Base-by-base conservation (phyloP, 306 rosid species). In the Clitoria ternatea region DNA sequence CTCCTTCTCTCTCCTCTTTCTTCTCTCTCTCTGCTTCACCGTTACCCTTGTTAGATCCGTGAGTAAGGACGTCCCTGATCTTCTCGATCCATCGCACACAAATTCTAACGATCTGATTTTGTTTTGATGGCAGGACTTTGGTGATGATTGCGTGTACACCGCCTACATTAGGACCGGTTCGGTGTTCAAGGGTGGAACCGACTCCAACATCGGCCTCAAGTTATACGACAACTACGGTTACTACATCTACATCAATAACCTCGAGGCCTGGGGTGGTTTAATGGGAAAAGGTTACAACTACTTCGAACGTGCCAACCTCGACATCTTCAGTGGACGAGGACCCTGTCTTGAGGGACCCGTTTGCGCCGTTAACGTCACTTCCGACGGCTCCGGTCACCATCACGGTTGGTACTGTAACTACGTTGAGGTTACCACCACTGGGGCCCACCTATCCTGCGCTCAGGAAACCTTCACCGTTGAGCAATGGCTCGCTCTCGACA, bases 331-430 rank as follows among this genome's bases (percentile, higher is more conserved):
- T 60, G 94, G 92, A 18, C 76, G 84, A 0, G 97, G 82, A 0
- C 90, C 90, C 0, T 90, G 98, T 66, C 71, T 93, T 5, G 8
- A 68, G 12, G 79, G 62, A 6, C 89, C 94, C 5, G 77, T 90
- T 33, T 93, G 98, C 80, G 87, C 84, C 7, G 76, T 89, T 15
- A 93, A 89, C 50, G 82, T 93, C 1, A 90, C 96, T 1, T 90
- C 98, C 0, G 94, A 90, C 74, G 98, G 98, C 0, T 36, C 85
- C 9, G 90, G 96, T 0, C 0, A 76, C 1, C 84, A 87, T 73
- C 98, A 93, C 61, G 98, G 98, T 0, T 93, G 98, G 98, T 93
- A 93, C 83, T 75, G 80, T 42, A 93, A 90, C 79, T 90, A 93
- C 80, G 83, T 89, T 1, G 92, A 93, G 85, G 87, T 93, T 3